Percentiles rank a stretch among this genome's conserved stretches.
Evolutionary conservation across 2,329 filamentous ascomycete species (phyloP).

Genomic region (Ceratocystiopsis sp.): DNA sequence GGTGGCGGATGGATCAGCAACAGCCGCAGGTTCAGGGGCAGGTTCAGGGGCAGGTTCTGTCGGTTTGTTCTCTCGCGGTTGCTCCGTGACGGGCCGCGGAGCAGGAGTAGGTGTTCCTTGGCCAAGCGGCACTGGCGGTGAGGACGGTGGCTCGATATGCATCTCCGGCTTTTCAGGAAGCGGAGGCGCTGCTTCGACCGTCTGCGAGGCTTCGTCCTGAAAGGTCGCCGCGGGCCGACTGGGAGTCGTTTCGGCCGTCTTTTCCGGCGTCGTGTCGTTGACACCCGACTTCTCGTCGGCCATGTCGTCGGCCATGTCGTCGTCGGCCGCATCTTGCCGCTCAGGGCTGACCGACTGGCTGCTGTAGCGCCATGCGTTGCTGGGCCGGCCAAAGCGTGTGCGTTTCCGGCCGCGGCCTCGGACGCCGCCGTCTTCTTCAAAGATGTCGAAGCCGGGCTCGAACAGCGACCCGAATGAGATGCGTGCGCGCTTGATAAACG

Average conservation of each 20-base stretch:
- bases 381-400: slow-evolving; percentile 49
- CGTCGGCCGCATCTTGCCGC: slow-evolving; percentile 18
- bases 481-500: slow-evolving; percentile 57
- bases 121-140: neutral
- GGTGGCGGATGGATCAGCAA: neutral
- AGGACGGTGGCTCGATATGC: neutral
- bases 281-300: neutral
- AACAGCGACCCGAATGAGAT: slow-evolving; percentile 52
- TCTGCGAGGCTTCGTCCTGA: too few relatives aligned
- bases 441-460: slow-evolving; percentile 46
- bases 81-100: neutral
- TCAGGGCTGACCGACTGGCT: slow-evolving; percentile 57
- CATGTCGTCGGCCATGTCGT: neutral
- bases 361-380: slow-evolving; percentile 56
- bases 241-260: neutral
- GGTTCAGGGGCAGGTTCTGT: neutral
- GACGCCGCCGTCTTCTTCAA: slow-evolving; percentile 50
- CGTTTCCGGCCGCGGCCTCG: slow-evolving; percentile 49
- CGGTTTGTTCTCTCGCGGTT: neutral
- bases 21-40: neutral
- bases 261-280: neutral
- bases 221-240: too few relatives aligned
- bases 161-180: too few relatives aligned
- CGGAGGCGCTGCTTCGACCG: too few relatives aligned
- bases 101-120: slow-evolving; percentile 2